Evolutionary conservation across 176 grass and related monocot genomes (phyloP).

Genomic region (Alopecurus myosuroides): DNA sequence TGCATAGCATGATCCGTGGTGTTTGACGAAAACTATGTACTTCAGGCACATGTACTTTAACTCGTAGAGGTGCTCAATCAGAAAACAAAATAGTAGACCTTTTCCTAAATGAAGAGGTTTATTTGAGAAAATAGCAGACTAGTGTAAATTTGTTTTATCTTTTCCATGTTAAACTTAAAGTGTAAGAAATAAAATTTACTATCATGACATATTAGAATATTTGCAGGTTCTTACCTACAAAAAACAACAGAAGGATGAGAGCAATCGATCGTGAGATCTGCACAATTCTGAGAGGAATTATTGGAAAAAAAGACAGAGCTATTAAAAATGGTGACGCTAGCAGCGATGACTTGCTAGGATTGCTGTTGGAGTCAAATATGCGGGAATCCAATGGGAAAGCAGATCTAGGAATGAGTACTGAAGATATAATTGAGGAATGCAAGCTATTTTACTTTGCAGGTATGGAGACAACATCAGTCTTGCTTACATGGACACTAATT

Average conservation of each 20-base stretch:
- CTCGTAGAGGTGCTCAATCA: background rate
- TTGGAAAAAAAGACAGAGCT: slow-evolving; percentile 47
- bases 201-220: background rate
- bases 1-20: background rate
- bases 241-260: slow-evolving; percentile 57
- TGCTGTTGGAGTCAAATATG: slow-evolving; percentile 71
- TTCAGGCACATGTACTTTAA: background rate
- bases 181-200: background rate
- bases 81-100: background rate
- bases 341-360: slow-evolving; percentile 54
- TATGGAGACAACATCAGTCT: slow-evolving; percentile 71
- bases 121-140: background rate
- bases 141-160: background rate
- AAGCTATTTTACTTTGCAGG: slow-evolving; percentile 89
- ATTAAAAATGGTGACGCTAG: slow-evolving; percentile 33
- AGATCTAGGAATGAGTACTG: slow-evolving; percentile 42
- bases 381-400: slow-evolving; percentile 37
- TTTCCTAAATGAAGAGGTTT: background rate
- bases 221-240: slow-evolving; percentile 61
- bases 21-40: background rate
- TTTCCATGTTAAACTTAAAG: background rate
- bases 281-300: slow-evolving; percentile 46
- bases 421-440: slow-evolving; percentile 80
- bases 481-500: slow-evolving; percentile 82
- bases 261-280: slow-evolving; percentile 31